Evolutionary conservation across 139 green algal genomes (phyloP), one percentile per base, ranked within the genome.

Genomic region (Chlamydomonas sp.): DNA sequence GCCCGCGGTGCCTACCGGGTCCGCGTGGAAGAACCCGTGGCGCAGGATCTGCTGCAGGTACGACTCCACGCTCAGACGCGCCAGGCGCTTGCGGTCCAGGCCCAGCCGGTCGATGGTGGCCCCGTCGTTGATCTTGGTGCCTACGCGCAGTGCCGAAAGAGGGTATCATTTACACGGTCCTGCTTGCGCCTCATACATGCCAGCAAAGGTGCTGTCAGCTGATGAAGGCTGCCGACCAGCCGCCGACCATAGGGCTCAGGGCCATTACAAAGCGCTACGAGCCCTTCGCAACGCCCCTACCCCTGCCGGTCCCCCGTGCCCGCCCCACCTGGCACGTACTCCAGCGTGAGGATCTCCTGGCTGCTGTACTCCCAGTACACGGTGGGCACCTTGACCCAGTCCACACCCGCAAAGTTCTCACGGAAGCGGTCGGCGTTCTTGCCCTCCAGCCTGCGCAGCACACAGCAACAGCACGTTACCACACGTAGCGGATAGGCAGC

Each of bases 341-440:
- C 97, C 94, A 99, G 96, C 71, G 96, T 96, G 85, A 99, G 92
- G 63, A 99, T 93, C 75, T 95, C 83, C 57, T 94, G 60, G 3
- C 93, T 94, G 78, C 92, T 97, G 92, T 97, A 95, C 86, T 98
- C 86, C 97, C 97, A 99, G 88, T 95, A 95, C 9, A 99, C 95
- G 79, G 93, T 90, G 15, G 97, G 98, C 62, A 96, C 98, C 93
- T 99, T 98, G 69, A 99, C 93, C 96, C 98, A 99, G 64, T 96
- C 90, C 58, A 92, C 58, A 66, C 80, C 88, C 20, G 75, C 85
- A 76, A 99, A 98, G 92, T 98, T 98, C 58, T 91, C 87, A 16
- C 94, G 88, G 93, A 99, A 99, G 18, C 81, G 73, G 68, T 99
- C 94, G 7, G 97, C 97, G 89, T 99, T 99, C 67, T 93, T 66